Base-by-base conservation (phyloP, 2,329 filamentous ascomycete species). In the Beauveria brongniartii region DNA sequence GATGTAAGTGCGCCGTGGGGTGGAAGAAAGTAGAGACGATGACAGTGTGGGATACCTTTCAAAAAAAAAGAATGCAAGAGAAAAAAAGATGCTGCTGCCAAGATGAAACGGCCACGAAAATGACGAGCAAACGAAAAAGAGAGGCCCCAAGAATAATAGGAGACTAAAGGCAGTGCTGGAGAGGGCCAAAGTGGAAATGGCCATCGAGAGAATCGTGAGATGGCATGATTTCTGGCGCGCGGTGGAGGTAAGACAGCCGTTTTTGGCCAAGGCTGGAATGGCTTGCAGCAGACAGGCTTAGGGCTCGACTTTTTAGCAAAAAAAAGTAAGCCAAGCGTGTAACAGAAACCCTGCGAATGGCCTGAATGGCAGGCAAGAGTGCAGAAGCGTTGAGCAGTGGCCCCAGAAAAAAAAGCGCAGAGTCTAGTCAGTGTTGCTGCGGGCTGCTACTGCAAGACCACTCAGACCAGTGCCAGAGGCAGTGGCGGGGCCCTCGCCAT, bases 151-250 rank as follows among this genome's bases (percentile, higher is more conserved):
- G 41, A 44, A 43, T 24, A 59, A 59, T 18, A 40, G 22, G 22
- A n/a, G 26, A 28, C 26, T 37, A 52, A 43, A 46, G 41, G 40
- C 26, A 34, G 24, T 5, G 28, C 50, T 28, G 28, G 48, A 40
- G n/a, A 59, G 26, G 28, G 28, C 40, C 24, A 46, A 53, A 59
- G 57, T 59, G 50, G 57, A 51, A 59, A 47, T 24, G 57, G 20
- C 24, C 57, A 59, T 59, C 48, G 57, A 53, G 40, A 46, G n/a
- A 34, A 53, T 61, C 58, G 28, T 48, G 58, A 61, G 50, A 61
- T 61, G 58, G 58, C 58, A 61, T 61, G 58, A 61, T 61, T 61
- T 61, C 43, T 61, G 58, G 51, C 43, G 58, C 44, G 58, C 44
- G 41, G 58, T 61, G 58, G 58, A 55, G 57, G 41, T 12, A 14